These are phyloP conservation scores for Trapa bicornis DNA, from an alignment of 345 rosid genomes.

Conservation along the genomic window DNA sequence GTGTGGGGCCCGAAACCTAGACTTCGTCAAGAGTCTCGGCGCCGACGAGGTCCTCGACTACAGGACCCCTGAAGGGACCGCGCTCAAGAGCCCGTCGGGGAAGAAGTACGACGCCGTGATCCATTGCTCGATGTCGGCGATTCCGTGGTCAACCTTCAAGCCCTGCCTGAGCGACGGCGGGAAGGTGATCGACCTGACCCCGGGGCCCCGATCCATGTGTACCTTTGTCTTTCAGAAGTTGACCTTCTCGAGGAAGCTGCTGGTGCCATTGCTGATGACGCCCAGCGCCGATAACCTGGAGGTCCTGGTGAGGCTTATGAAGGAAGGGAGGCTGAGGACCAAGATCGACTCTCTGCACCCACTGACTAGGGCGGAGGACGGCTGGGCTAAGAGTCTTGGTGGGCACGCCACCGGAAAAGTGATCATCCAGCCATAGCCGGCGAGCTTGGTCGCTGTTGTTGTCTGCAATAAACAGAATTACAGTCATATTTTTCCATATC, in stretches of 20 bases:
- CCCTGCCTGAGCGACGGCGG: constrained; percentile 47
- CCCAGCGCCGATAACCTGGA: constrained; percentile 43
- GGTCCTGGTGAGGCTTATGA: constrained; percentile 33
- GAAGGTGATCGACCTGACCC: constrained; percentile 53
- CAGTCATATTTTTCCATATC: too few relatives aligned
- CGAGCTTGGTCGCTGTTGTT: too few relatives aligned
- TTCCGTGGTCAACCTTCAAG: constrained; percentile 60
- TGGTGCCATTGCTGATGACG: constrained; percentile 33
- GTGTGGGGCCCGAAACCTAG: constrained; percentile 65
- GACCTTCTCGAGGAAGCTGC: constrained; percentile 54
- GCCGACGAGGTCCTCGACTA: constrained; percentile 81
- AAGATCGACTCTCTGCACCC: constrained; percentile 45
- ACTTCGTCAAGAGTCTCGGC: constrained; percentile 55
- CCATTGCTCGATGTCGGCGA: constrained; percentile 39
- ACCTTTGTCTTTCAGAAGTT: constrained; percentile 38
- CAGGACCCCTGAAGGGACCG: constrained; percentile 62
- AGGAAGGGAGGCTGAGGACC: constrained; percentile 55
- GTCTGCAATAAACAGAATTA: too few relatives aligned
- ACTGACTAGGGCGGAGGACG: constrained; percentile 57
- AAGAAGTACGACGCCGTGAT: constrained; percentile 59
- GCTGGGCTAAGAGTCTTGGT: constrained; percentile 53
- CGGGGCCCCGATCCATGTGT: constrained; percentile 27
- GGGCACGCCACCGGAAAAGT: constrained; percentile 80
- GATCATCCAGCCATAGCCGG: constrained; percentile 35
- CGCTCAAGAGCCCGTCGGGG: constrained; percentile 62